Base-by-base conservation (phyloP, 2,329 filamentous ascomycete species). In the Aspergillus novoparasiticus region DNA sequence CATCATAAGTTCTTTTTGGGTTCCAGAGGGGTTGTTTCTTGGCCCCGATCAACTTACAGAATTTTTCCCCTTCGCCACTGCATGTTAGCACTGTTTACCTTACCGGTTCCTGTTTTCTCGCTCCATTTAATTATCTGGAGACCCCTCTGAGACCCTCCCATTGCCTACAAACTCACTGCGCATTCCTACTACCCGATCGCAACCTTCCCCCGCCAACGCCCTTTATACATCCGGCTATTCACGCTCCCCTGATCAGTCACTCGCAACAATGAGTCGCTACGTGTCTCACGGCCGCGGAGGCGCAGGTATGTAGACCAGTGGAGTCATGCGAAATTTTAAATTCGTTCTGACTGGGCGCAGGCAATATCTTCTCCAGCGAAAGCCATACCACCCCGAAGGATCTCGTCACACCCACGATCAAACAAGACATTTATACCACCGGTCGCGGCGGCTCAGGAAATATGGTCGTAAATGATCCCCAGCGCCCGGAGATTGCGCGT, bases 401-500 rank as follows among this genome's bases (percentile, higher is more conserved):
- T 73, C 87, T 96, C 66, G 82, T 89, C 72, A 97, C 93, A 1
- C 94, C 94, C 1, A 90, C 87, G 14, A 87, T 98, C 75, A 97
- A 96, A 81, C 86, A 86, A 54, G 81, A 90, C n/a, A 84, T 92
- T 68, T 93, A 94, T 74, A 97, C 94, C 23, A 97, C 94, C 3
- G 94, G 94, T 61, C 91, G 94, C 58, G 94, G 94, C 61, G 94
- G 94, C 65, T 89, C 87, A 5, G 93, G 93, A 64, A 97, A 96
- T 82, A 96, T 97, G 90, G 88, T 90, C 55, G 89, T 90, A 74
- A 87, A 87, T 66, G 90, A 95, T 71, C 87, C 89, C 4, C 80
- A 83, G 48, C 87, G 81, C 66, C 85, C 87, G 10, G 84, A 86
- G 66, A 74, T 92, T 75, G 92, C 94, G 41, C 90, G 94, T 66